Base-by-base conservation (phyloP, 192 early-diverging fungal species). In the Paraglomus brasilianum region DNA sequence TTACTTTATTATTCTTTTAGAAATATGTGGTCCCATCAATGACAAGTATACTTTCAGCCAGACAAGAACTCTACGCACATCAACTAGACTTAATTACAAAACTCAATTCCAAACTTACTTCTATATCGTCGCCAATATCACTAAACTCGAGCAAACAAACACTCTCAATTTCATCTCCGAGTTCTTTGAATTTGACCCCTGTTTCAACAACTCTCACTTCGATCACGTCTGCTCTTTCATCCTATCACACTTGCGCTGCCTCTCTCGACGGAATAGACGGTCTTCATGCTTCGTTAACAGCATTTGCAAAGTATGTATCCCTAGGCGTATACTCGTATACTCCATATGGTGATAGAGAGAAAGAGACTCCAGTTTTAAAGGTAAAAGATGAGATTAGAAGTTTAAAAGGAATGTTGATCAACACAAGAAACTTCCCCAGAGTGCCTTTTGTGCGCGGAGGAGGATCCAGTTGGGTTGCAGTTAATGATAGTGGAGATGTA, bases 381-480 rank as follows among this genome's bases (percentile, higher is more conserved):
- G 38, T 79, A 6, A 77, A 74, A 65, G 71, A 62, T 22, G 78
- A 79, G 19, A 79, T 79, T 53, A 59, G 78, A 48, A 71, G 75
- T 44, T 50, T 79, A 10, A 79, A 79, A 51, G 75, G 75, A 5
- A 24, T 70, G 15, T 53, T 79, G 36, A 69, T 77, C 22, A 77
- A 74, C 22, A 67, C 72, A 48, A 61, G 72, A 40, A 79, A 77
- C 51, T 79, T 79, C 38, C 78, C 78, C 14, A 73, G 49, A 47
- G 42, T 57, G 38, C 69, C 63, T 11, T n/a, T 45, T n/a, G 17
- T 14, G 5, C 61, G 30, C 30, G 30, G 30, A 30, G 30, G 30
- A 30, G 30, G 30, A 30, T 3, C 30, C 30, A 3, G 30, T 30
- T 30, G 30, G 30, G 3, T 1, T 30, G 30, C 30, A 30, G 30